phyloP scores from a whole-genome alignment of 208 protist genomes.

The Leishmania tarentolae region DNA sequence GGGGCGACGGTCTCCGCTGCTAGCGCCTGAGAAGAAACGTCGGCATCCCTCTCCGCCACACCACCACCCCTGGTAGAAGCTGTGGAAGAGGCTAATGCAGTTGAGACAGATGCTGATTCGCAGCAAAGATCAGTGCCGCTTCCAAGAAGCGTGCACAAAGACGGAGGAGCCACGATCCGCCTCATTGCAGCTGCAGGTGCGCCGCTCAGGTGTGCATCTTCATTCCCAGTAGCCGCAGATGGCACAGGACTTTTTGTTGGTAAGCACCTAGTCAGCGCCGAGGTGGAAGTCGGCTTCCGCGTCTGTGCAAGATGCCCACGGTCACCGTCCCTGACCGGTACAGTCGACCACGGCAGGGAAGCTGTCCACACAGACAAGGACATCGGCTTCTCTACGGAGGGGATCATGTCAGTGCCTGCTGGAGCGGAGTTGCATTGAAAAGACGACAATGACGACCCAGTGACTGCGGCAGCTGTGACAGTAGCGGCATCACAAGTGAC shows the following conservation, averaged over 20 bases:
- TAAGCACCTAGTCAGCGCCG: not conserved
- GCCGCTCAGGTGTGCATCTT: not conserved
- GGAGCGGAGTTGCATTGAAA: not conserved
- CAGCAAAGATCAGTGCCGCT: not conserved
- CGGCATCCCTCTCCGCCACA: not conserved
- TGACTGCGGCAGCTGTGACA: not conserved
- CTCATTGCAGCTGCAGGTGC: not conserved
- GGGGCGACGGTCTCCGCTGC: not conserved
- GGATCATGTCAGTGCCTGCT: not conserved
- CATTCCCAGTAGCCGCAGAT: not conserved
- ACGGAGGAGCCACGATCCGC: not conserved
- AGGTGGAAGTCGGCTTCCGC: not conserved
- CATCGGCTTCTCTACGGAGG: not conserved
- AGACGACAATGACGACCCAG: not conserved
- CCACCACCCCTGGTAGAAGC: not conserved
- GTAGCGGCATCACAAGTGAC: constrained; percentile 2
- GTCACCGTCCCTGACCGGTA: not conserved
- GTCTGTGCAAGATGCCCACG: not conserved
- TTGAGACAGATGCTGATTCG: not conserved
- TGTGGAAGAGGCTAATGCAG: not conserved
- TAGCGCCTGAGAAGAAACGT: no score
- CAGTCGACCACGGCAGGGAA: not conserved
- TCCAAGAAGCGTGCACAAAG: not conserved
- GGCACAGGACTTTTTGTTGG: not conserved
- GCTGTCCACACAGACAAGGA: not conserved